Evolutionary conservation across 148 eudicot genomes (phyloP).

Genomic region (Vaccinium vitisidaea): DNA sequence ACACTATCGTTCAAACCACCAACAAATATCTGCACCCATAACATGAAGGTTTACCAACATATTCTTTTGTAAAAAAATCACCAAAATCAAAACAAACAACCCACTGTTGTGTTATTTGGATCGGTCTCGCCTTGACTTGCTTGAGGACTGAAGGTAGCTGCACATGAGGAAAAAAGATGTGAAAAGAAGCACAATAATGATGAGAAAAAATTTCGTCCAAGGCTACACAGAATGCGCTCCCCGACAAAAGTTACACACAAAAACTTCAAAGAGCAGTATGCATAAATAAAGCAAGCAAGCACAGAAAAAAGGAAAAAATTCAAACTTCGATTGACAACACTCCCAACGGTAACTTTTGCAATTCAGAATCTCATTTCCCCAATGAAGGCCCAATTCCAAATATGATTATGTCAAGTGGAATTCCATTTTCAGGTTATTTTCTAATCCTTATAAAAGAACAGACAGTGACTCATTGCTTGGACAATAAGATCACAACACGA

Average conservation of each 20-base stretch:
- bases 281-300: not conserved
- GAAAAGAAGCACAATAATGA: not conserved
- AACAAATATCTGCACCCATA: conserved; percentile 76
- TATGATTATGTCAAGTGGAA: not conserved
- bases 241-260: not conserved
- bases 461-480: not conserved
- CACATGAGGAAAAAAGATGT: conserved; percentile 27
- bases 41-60: conserved; percentile 21
- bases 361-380: not conserved
- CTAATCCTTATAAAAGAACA: not conserved
- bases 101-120: conserved; percentile 94
- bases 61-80: not conserved
- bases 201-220: not conserved
- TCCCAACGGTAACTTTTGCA: not conserved
- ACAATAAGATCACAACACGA: not conserved
- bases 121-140: conserved; percentile 87
- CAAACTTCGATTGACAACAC: not conserved
- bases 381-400: not conserved
- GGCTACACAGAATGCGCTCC: not conserved
- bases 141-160: conserved; percentile 74
- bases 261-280: not conserved
- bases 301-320: not conserved
- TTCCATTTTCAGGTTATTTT: not conserved
- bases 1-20: conserved; percentile 93
- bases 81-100: conserved; percentile 39